Conservation (phyloP, 257 asterid species). For the Fraxinus americana region DNA sequence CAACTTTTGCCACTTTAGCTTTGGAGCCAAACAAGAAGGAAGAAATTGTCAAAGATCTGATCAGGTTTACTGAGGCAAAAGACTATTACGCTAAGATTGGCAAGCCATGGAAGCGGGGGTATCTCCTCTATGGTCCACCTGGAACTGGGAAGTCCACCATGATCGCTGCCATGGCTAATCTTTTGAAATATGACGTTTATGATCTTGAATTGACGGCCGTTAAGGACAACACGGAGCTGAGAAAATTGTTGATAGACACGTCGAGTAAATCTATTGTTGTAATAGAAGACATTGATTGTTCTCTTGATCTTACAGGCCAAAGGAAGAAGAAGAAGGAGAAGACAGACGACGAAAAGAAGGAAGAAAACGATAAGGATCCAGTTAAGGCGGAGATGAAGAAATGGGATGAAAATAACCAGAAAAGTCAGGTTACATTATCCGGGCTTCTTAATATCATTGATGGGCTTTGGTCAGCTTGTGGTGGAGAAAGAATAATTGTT, state of each 20-base stretch:
- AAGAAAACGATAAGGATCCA: not conserved
- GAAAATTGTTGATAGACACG: constrained; percentile 18
- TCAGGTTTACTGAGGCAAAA: constrained; percentile 23
- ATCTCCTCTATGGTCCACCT: constrained; percentile 33
- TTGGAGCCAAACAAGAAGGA: constrained; percentile 31
- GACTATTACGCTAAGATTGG: constrained; percentile 33
- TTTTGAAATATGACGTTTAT: constrained; percentile 29
- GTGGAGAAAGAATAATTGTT: constrained; percentile 28
- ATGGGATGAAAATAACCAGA: not conserved
- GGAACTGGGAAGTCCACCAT: constrained; percentile 38
- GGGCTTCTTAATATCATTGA: constrained; percentile 39
- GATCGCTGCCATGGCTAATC: constrained; percentile 39
- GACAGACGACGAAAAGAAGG: not conserved
- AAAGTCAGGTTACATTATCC: constrained; percentile 29
- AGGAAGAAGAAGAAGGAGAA: constrained; percentile 4
- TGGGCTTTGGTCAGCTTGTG: constrained; percentile 38
- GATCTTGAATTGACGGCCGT: constrained; percentile 30
- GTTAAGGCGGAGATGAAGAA: not conserved
- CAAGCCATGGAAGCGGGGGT: constrained; percentile 31
- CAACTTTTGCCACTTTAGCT: constrained; percentile 22
- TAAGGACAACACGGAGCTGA: constrained; percentile 18
- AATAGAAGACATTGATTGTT: constrained; percentile 40
- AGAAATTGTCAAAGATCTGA: constrained; percentile 30
- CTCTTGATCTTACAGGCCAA: constrained; percentile 29
- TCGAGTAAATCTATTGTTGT: constrained; percentile 29